These are phyloP conservation scores for Bauhinia variegata DNA, from an alignment of 306 rosid genomes.

Conservation along the genomic window DNA sequence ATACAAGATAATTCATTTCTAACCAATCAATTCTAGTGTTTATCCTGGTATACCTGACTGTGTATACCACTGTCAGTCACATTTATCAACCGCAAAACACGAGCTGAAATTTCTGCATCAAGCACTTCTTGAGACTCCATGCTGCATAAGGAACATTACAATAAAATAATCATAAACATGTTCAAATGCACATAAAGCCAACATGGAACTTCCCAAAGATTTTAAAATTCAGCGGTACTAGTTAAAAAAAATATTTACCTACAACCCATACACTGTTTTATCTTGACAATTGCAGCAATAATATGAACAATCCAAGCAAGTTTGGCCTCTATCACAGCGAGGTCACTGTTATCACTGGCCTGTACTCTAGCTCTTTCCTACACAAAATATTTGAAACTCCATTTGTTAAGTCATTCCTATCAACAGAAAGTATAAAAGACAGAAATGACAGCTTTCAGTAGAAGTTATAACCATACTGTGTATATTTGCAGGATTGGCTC, in stretches of 20 bases:
- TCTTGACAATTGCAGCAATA: constrained; percentile 88
- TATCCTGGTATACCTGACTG: constrained; percentile 69
- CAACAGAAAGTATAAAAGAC: constrained; percentile 26
- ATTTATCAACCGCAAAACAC: constrained; percentile 86
- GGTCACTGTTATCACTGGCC: constrained; percentile 72
- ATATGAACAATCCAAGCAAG: constrained; percentile 99
- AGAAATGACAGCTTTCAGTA: constrained; percentile 8
- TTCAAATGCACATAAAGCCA: constrained; percentile 23
- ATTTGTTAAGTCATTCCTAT: constrained; percentile 34
- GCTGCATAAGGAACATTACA: constrained; percentile 53
- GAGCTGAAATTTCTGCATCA: constrained; percentile 98
- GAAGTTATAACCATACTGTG: constrained; percentile 66
- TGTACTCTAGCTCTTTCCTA: constrained; percentile 92
- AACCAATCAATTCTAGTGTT: constrained; percentile 10
- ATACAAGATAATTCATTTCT: constrained; percentile 9
- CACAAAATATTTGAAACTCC: constrained; percentile 42
- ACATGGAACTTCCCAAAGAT: constrained; percentile 13
- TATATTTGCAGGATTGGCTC: constrained; percentile 91
- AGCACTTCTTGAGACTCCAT: constrained; percentile 89
- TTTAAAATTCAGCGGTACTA: constrained; percentile 21
- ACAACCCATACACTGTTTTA: constrained; percentile 87
- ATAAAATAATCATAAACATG: constrained; percentile 26
- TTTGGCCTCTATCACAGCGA: constrained; percentile 81
- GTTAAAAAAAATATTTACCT: constrained; percentile 61
- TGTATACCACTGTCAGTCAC: constrained; percentile 92